Conservation (phyloP, 1,284 basidiomycete genomes). For the Vanrija humicola region DNA sequence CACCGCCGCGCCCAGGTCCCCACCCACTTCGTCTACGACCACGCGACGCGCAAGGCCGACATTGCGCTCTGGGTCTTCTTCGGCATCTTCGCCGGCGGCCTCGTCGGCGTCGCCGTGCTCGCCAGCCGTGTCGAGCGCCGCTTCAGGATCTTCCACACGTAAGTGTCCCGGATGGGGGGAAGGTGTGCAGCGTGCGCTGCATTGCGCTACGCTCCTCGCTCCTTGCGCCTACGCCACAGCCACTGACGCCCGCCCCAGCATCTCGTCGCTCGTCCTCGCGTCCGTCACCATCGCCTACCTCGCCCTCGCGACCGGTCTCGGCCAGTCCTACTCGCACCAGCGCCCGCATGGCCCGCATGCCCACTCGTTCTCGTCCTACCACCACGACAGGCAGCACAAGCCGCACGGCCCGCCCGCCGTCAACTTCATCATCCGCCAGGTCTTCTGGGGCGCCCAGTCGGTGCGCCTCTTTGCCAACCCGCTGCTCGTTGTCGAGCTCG, state of each 20-base stretch:
- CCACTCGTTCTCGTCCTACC: neutral
- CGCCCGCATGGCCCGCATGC: neutral
- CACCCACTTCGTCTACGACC: neutral
- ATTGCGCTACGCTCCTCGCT: neutral
- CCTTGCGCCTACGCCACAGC: neutral
- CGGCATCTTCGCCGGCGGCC: conserved; percentile 31
- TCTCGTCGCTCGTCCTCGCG: conserved; percentile 35
- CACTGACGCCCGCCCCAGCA: conserved; percentile 10
- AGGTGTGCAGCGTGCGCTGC: neutral
- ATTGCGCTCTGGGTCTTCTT: conserved; percentile 39
- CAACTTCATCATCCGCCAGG: conserved; percentile 27
- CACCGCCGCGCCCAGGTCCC: neutral
- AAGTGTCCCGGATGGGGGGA: conserved; percentile 4
- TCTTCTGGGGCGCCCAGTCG: conserved; percentile 29
- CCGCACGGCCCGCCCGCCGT: neutral
- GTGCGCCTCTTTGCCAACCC: conserved; percentile 34
- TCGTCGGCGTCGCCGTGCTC: conserved; percentile 30
- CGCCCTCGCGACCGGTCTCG: conserved; percentile 37
- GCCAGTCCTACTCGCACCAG: conserved; percentile 15
- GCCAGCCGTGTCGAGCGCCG: conserved; percentile 34
- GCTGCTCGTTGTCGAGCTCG: conserved; percentile 33
- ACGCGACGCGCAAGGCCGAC: neutral
- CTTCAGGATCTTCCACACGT: conserved; percentile 42
- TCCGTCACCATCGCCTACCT: conserved; percentile 42
- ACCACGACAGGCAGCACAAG: neutral